A percentile compares a stretch with the other conserved stretches of the same genome.
Conservation (phyloP, 805 yeast species). For the Candida dendrica region DNA sequence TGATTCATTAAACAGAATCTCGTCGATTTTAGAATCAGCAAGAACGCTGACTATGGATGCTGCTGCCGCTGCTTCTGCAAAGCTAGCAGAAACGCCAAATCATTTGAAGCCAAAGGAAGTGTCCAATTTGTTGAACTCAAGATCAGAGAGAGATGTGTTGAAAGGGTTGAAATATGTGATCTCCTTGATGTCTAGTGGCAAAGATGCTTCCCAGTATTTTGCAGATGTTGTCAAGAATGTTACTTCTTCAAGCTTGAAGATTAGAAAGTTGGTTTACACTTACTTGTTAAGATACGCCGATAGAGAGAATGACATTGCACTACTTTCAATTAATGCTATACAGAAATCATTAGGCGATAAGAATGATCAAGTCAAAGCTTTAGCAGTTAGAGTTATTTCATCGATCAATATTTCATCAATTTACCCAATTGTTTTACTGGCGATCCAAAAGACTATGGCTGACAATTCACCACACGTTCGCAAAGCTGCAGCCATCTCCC, state of each 20-base stretch:
- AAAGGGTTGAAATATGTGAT: slow-evolving; percentile 54
- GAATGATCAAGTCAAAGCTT: slow-evolving; percentile 58
- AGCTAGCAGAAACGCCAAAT: slow-evolving; percentile 54
- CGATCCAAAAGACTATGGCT: slow-evolving; percentile 56
- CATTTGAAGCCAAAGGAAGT: slow-evolving; percentile 61
- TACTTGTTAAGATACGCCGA: slow-evolving; percentile 75
- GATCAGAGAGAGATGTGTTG: slow-evolving; percentile 56
- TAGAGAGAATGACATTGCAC: slow-evolving; percentile 79
- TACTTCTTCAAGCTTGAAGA: slow-evolving; percentile 54
- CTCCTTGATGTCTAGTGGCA: slow-evolving; percentile 34
- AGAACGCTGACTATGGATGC: slow-evolving; percentile 75
- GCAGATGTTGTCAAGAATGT: slow-evolving; percentile 89
- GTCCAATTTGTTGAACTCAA: slow-evolving; percentile 55
- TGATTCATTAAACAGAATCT: slow-evolving; percentile 52
- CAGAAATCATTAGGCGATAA: slow-evolving; percentile 76
- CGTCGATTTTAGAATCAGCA: slow-evolving; percentile 75
- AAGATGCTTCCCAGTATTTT: slow-evolving; percentile 39
- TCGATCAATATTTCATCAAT: slow-evolving; percentile 81
- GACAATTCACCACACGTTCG: slow-evolving; percentile 80
- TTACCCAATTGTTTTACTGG: slow-evolving; percentile 67
- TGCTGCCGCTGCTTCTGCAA: slow-evolving; percentile 68
- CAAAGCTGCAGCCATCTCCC: slow-evolving; percentile 69
- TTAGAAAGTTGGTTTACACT: slow-evolving; percentile 69
- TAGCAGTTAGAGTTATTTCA: slow-evolving; percentile 72
- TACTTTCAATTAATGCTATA: slow-evolving; percentile 83